Base-by-base conservation (phyloP, 768 basidiomycete genomes). In the Lactarius hengduanensis region DNA sequence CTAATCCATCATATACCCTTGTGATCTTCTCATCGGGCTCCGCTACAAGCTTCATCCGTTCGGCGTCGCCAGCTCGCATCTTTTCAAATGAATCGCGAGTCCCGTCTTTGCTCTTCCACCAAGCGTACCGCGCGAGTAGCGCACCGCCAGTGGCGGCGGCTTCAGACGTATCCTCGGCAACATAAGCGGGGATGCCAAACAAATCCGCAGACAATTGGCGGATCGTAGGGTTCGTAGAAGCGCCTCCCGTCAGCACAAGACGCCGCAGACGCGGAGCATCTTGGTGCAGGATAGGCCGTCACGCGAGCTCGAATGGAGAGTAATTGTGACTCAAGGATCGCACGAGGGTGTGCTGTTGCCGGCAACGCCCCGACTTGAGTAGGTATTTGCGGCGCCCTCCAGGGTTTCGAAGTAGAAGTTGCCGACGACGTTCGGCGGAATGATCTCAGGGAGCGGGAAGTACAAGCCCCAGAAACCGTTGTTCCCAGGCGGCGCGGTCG, bases 361-460 rank as follows among this genome's bases (percentile, higher is more conserved):
- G 84, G 85, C 16, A 85, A 76, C 47, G 75, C 67, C 30, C 70
- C 70, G 26, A 77, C 73, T 2, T 69, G 55, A 40, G 71, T 40
- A 1, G 71, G 53, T 4, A 36, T 22, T 18, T 30, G 26, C 18
- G 15, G 20, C 9, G 74, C 73, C 53, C 72, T 75, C 50, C 61
- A 77, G 71, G 30, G 76, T 75, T 28, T 76, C 76, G 78, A 89
- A 92, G 76, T 83, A 81, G 77, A 84, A 87, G 65, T 86, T 82
- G n/a, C 94, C 93, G 9, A 82, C 74, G 8, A 92, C 88, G 63
- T 84, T 84, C 20, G 87, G 85, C 3, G 94, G 93, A 65, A 96
- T 94, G 75, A 96, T 96, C 77, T 96, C 94, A 16, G 86, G 89
- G 32, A 92, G 81, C 1, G 88, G 87, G 77, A 92, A 95, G 79